Evolutionary conservation across 768 basidiomycete genomes (phyloP), one percentile per base, ranked within the genome.

Genomic region (Leccinum pellstonianum): DNA sequence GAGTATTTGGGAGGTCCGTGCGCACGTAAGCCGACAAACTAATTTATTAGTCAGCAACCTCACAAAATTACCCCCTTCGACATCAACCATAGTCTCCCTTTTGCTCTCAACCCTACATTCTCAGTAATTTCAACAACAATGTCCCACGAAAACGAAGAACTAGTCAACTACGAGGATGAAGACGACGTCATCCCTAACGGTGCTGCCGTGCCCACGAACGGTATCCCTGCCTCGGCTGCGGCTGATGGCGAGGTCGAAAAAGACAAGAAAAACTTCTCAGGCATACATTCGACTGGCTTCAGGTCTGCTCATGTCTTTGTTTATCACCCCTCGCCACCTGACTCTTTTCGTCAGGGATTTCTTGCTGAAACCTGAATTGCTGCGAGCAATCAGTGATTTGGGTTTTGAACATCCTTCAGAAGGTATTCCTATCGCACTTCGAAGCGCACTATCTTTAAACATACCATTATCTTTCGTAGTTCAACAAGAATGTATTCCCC

Each of bases 391-490:
- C 75, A 95, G 93, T 76, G 97, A 99, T 71, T 81, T 99, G n/a
- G 97, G 97, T 75, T 99, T 99, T 71, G 97, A 99, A 77, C 97
- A 99, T 78, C 97, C 97, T 56, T 98, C 96, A 54, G 97, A 99
- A 84, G 97, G 97, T 97, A 66, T 58, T 69, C 56, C 9, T 27
- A 5, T 52, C 5, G 8, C 19, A 52, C 5, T 12, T 21, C n/a
- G 41, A 23, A 38, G 9, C 2, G 35, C 31, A 17, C 57, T 54
- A 50, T 49, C 15, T 58, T 61, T 50, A 56, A 10, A 46, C 57
- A 38, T 29, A 49, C 17, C 5, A 8, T 21, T 43, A 15, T 29
- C 27, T 14, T 54, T 62, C 15, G 8, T 69, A 98, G 97, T 99
- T 64, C 97, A 99, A 80, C 97, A 99, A 81, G 97, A 99, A 81